Evolutionary conservation across 176 grass and related monocot genomes (phyloP), one percentile per base, ranked within the genome.

Genomic region (bread wheat (Triticum aestivum)): DNA sequence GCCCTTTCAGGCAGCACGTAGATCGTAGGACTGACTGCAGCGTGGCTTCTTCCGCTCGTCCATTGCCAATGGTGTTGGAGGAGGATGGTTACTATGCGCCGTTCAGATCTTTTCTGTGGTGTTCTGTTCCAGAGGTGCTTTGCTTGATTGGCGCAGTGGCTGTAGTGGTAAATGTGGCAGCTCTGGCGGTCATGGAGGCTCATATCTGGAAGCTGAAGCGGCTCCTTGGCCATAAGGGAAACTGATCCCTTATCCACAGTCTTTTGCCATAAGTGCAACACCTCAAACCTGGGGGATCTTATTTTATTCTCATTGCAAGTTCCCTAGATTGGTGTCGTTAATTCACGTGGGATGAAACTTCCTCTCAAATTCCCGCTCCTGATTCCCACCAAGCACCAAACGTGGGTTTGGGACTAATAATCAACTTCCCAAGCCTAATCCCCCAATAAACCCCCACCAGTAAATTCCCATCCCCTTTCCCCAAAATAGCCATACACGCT

Each of bases 191-290:
- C 29, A 67, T 4, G 5, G 30, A 29, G 15, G 14, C 65, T 69
- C 32, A 69, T 7, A 30, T 51, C 41, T 75, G 72, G 72, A 13
- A 47, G 12, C 1, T 17, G 71, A 47, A 47, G 44, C 23, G 71
- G 41, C 71, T 73, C 70, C 45, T 74, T 17, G 71, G 71, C 23
- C 71, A 70, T 39, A 74, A 49, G 41, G 47, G 73, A 75, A 75
- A 23, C 24, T 75, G 24, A 75, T 49, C 72, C 72, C 42, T 17
- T 44, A 75, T 18, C 4, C 73, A 75, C 44, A 4, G 6, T 30
- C 30, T 52, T 75, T 75, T 52, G 24, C 41, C 72, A 75, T 30
- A 52, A 75, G 73, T 1, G 44, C 1, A 52, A 23, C 41, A 75
- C 44, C 35, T 75, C 44, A 75, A 29, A 32, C 42, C 26, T 75